Evolutionary conservation across 331 rosid genomes (phyloP).

Genomic region (Phaseolus coccineus): DNA sequence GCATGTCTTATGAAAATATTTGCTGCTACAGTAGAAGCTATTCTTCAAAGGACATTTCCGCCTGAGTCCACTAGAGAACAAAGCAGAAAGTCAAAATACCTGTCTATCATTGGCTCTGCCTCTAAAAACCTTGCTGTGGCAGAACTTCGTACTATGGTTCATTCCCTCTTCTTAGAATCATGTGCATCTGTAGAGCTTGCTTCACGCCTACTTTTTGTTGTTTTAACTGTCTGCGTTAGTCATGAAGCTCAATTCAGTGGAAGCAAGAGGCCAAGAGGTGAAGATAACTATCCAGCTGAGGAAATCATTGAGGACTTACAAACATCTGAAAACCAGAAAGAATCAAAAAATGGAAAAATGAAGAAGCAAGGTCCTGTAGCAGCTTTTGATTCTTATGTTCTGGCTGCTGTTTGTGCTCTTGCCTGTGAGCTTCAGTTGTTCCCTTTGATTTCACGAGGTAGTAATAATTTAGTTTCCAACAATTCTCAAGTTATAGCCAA

Average conservation of each 20-base stretch:
- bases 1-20: conserved; percentile 96
- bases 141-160: conserved; percentile 96
- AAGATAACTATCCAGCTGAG: conserved; percentile 58
- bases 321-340: conserved; percentile 61
- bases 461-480: conserved; percentile 57
- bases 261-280: conserved; percentile 75
- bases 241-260: conserved; percentile 87
- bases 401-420: conserved; percentile 97
- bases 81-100: conserved; percentile 74
- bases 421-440: conserved; percentile 94
- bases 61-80: conserved; percentile 69
- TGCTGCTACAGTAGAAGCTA: conserved; percentile 93
- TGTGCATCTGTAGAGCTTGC: conserved; percentile 93
- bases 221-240: conserved; percentile 90
- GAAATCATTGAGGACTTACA: conserved; percentile 63
- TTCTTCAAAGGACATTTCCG: conserved; percentile 89
- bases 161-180: conserved; percentile 91
- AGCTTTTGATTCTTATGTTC: conserved; percentile 95
- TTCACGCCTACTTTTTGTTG: conserved; percentile 90
- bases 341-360: conserved; percentile 58
- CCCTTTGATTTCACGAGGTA: conserved; percentile 71
- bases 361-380: conserved; percentile 93
- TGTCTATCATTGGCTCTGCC: conserved; percentile 68
- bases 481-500: conserved; percentile 55
- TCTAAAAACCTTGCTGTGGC: conserved; percentile 94